These are phyloP conservation scores for Daphne laureola DNA, from an alignment of 441 rosid genomes.

Conservation along the genomic window DNA sequence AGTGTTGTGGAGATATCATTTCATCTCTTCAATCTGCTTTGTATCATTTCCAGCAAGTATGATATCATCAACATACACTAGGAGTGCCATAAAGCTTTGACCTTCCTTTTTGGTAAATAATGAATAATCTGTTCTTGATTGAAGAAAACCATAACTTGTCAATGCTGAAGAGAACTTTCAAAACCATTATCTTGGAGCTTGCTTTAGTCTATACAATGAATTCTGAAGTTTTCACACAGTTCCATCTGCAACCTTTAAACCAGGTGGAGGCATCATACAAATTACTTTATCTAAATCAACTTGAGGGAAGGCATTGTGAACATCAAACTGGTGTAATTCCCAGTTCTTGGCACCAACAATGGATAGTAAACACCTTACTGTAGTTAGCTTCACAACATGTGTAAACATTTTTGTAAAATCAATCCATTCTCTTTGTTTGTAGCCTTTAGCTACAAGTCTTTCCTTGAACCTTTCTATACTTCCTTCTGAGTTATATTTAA, in stretches of 20 bases:
- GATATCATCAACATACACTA: neutral
- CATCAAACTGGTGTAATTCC: neutral
- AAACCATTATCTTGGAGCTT: neutral
- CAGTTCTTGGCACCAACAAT: neutral
- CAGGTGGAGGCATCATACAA: neutral
- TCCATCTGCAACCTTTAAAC: neutral
- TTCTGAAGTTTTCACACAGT: too few relatives aligned
- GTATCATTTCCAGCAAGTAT: neutral
- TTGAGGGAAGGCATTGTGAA: neutral
- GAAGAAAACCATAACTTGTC: neutral
- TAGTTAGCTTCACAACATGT: neutral
- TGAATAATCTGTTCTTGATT: neutral
- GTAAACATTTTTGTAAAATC: constrained; percentile 2
- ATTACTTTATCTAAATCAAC: neutral
- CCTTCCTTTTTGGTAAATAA: neutral
- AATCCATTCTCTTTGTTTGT: neutral
- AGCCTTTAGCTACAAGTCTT: constrained; percentile 4
- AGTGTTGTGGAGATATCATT: neutral
- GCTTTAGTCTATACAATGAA: neutral
- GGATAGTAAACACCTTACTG: neutral
- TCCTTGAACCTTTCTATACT: constrained; percentile 4
- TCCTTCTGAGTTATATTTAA: neutral
- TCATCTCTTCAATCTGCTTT: neutral
- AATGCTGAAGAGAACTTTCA: neutral
- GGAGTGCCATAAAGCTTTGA: neutral